Percentiles rank a stretch among this genome's conserved stretches.
Evolutionary conservation across 495 filamentous ascomycete species (phyloP).

Genomic region (Xylaria scruposa): DNA sequence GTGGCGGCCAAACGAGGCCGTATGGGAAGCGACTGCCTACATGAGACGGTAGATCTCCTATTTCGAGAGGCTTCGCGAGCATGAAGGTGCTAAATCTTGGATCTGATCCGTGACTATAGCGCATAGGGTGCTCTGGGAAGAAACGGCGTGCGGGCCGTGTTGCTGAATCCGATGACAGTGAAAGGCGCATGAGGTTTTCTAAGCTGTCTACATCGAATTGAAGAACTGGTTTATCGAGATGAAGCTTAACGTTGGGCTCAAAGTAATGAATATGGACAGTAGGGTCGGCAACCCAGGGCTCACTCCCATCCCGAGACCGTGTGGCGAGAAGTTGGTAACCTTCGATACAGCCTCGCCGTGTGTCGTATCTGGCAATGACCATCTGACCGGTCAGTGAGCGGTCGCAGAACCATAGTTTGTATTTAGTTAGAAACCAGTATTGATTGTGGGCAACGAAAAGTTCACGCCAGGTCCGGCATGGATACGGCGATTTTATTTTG

Average conservation of each 20-base stretch:
- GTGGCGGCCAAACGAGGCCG: constrained; percentile 75
- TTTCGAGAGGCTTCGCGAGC: constrained; percentile 51
- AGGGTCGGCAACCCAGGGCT: constrained; percentile 68
- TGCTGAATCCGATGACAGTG: constrained; percentile 20
- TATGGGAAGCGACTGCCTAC: constrained; percentile 47
- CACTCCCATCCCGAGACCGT: constrained; percentile 55
- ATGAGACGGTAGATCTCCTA: constrained; percentile 25
- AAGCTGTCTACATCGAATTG: constrained; percentile 56
- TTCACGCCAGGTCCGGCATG: constrained; percentile 66
- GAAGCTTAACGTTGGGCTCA: constrained; percentile 69
- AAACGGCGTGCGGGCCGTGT: constrained; percentile 39
- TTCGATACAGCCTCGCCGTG: constrained; percentile 75
- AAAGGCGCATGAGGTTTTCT: constrained; percentile 35
- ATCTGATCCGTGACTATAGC: constrained; percentile 44
- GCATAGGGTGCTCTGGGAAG: constrained; percentile 61
- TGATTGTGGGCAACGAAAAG: constrained; percentile 78
- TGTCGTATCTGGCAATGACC: constrained; percentile 75
- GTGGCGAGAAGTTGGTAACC: constrained; percentile 78
- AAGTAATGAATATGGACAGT: constrained; percentile 79
- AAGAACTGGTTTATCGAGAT: constrained; percentile 73
- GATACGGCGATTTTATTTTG: constrained; percentile 59
- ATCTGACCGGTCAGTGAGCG: constrained; percentile 70
- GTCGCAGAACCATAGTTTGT: constrained; percentile 89
- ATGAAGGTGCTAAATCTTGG: constrained; percentile 52
- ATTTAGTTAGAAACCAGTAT: constrained; percentile 80